phyloP scores from a whole-genome alignment of 78 protist genomes.

The Dictyostelium intermedium region DNA sequence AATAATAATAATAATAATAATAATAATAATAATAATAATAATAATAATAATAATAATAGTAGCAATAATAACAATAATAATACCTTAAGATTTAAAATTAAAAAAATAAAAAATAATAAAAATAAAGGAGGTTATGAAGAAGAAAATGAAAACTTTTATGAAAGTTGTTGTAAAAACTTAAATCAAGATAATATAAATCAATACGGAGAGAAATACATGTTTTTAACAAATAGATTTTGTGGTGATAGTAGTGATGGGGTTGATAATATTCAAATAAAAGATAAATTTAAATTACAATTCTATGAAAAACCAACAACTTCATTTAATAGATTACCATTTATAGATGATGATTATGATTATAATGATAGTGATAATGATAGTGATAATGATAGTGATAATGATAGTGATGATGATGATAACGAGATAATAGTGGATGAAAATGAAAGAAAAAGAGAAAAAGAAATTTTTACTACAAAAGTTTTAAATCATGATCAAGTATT shows the following conservation, averaged over 20 bases:
- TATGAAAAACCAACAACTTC: neutral
- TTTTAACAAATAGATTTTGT: neutral
- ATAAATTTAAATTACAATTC: neutral
- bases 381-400: neutral
- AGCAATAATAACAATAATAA: neutral
- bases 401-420: neutral
- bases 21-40: neutral
- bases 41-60: neutral
- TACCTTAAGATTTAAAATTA: neutral
- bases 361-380: neutral
- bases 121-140: neutral
- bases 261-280: neutral
- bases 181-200: neutral
- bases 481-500: neutral
- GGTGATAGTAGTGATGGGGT: neutral
- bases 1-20: neutral
- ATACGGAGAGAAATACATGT: neutral
- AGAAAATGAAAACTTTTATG: neutral
- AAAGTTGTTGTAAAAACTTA: neutral
- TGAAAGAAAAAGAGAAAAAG: neutral
- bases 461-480: neutral
- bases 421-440: neutral
- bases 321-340: neutral
- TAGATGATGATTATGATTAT: neutral
- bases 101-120: neutral